Percentiles rank a stretch among this genome's conserved stretches.
These are phyloP conservation scores for Barbatosphaeria neglecta DNA, from an alignment of 495 filamentous ascomycete species.

Conservation along the genomic window DNA sequence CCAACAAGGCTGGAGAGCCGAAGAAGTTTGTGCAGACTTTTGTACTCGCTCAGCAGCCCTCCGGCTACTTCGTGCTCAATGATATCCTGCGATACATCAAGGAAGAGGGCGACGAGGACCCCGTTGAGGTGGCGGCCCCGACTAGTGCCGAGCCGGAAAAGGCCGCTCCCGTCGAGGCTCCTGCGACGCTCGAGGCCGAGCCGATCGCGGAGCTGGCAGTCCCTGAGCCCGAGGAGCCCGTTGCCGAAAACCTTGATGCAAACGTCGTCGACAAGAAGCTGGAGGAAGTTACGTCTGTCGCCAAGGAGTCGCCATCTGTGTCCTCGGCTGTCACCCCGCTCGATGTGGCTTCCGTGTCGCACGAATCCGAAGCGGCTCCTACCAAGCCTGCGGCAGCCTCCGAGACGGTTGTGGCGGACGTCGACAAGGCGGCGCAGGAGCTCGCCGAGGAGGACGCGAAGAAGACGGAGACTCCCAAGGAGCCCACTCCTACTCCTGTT, in stretches of 20 bases:
- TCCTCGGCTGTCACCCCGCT: conserved; percentile 20
- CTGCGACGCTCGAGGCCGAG: conserved; percentile 29
- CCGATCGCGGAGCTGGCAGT: conserved; percentile 27
- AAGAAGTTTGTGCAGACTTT: conserved; percentile 99
- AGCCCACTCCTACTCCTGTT: conserved; percentile 47
- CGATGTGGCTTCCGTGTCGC: conserved; percentile 19
- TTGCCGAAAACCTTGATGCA: conserved; percentile 28
- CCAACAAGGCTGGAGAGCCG: conserved; percentile 77
- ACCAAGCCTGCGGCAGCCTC: conserved; percentile 30
- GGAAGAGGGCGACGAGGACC: conserved; percentile 58
- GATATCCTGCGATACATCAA: conserved; percentile 91
- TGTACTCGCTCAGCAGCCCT: conserved; percentile 88
- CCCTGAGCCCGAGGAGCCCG: conserved; percentile 34
- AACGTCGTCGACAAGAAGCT: conserved; percentile 37
- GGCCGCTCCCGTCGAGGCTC: conserved; percentile 32
- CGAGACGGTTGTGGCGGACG: conserved; percentile 15
- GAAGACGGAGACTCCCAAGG: conserved; percentile 47
- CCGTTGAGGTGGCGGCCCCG: too few species aligned
- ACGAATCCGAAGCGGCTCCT: conserved; percentile 37
- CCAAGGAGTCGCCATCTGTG: conserved; percentile 23
- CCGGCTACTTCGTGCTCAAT: conserved; percentile 95
- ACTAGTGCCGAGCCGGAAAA: conserved; percentile 19
- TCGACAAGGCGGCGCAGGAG: conserved; percentile 28
- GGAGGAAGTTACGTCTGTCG: conserved; percentile 26
- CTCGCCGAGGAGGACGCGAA: conserved; percentile 33